Base-by-base conservation (phyloP, 1,139 yeast genomes). In the Geotrichum australiense region DNA sequence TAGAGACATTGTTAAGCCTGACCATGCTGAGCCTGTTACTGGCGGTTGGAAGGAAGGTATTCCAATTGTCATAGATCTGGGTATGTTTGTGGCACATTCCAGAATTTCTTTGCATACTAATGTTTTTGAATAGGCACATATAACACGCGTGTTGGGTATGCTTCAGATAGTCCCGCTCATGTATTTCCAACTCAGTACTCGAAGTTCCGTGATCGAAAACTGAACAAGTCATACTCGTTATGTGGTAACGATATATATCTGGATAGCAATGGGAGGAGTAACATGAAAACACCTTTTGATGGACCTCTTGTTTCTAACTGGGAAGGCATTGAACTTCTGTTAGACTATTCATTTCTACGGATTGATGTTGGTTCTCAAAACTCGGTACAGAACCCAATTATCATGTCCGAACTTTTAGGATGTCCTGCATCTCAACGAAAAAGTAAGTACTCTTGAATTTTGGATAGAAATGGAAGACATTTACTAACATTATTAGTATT, bases 271-370 rank as follows among this genome's bases (percentile, higher is more conserved):
- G 72, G 83, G 35, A 73, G 80, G 49, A 71, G 84, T 21, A 78
- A 81, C 38, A 73, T 85, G 36, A 78, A 76, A 54, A 69, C 84
- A 3, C 96, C 96, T 0, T 91, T 74, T 57, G 98, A 93, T 61
- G 96, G 95, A 0, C 74, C 86, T 2, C 65, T 86, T 52, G 68
- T 91, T 27, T 79, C 94, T 22, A 91, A 89, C 59, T 93, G 98
- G 97, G 98, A 93, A 47, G 76, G 80, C 45, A 73, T 82, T 6
- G 98, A 93, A 58, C 73, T 71, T 43, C 74, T 91, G 43, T 61
- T 93, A 43, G 97, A 91, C 58, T 91, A 87, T 57, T 70, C 91
- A 0, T 81, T 91, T 58, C 74, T 78, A 46, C 94, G 84, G 59
- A 57, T 91, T 40, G 45, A 51, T 2, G 94, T 85, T 2, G 58